Percentiles rank a stretch among this genome's conserved stretches.
phyloP scores from a whole-genome alignment of 768 basidiomycete genomes.

The Podaxis sp. region DNA sequence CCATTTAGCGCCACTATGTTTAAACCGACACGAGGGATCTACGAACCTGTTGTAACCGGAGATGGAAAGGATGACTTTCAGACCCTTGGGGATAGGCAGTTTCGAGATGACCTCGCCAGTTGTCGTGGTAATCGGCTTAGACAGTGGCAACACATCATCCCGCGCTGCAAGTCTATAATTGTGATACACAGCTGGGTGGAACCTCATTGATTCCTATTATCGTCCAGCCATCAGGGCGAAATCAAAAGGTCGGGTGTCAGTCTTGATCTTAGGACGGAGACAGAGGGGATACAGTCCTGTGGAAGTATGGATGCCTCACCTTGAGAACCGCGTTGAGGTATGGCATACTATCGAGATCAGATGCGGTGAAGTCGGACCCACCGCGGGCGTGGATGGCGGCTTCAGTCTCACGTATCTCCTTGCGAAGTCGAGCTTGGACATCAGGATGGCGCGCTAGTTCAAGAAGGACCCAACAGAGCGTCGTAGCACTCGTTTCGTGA shows the following conservation, averaged over 20 bases:
- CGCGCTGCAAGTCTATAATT: constrained; percentile 34
- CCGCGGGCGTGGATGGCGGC: constrained; percentile 30
- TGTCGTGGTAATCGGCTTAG: constrained; percentile 41
- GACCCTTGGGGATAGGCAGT: constrained; percentile 47
- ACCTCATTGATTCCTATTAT: constrained; percentile 41
- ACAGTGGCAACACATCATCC: constrained; percentile 58
- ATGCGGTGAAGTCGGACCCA: constrained; percentile 30
- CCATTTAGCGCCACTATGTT: neutral
- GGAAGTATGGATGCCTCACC: constrained; percentile 22
- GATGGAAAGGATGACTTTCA: constrained; percentile 45
- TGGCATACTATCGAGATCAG: constrained; percentile 47
- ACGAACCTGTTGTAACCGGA: constrained; percentile 49
- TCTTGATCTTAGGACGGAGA: neutral
- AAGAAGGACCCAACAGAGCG: constrained; percentile 56
- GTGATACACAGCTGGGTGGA: constrained; percentile 33
- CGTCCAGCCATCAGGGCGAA: neutral
- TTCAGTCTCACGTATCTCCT: constrained; percentile 47
- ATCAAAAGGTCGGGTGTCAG: neutral
- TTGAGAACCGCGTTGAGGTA: constrained; percentile 43
- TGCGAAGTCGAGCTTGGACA: constrained; percentile 56
- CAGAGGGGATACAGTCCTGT: neutral
- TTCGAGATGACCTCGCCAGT: constrained; percentile 42
- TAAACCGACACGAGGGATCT: neutral
- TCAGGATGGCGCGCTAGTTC: constrained; percentile 56
- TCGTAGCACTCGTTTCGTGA: constrained; percentile 59